phyloP scores from a whole-genome alignment of 1,284 basidiomycete genomes.

The Microbotryum silenes-acaulis region DNA sequence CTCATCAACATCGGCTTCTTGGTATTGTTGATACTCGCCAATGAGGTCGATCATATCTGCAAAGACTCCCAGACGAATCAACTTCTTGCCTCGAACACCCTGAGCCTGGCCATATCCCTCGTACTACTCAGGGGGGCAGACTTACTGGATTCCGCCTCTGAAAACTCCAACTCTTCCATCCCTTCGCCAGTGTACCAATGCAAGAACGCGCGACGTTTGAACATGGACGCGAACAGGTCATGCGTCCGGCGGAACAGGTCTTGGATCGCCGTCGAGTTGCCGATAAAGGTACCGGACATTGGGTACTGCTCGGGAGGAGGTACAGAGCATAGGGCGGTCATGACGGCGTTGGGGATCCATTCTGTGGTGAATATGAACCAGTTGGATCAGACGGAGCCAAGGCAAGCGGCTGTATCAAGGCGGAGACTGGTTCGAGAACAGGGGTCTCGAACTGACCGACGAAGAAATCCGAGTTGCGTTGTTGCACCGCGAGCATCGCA shows the following conservation, averaged over 20 bases:
- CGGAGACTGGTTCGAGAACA: neutral
- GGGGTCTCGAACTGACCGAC: slow-evolving; percentile 51
- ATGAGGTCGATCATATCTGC: slow-evolving; percentile 26
- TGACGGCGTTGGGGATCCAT: slow-evolving; percentile 62
- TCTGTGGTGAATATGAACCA: slow-evolving; percentile 28
- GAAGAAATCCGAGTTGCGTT: slow-evolving; percentile 88
- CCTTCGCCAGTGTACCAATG: slow-evolving; percentile 90
- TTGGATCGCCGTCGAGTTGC: slow-evolving; percentile 59
- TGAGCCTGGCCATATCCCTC: neutral
- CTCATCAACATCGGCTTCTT: slow-evolving; percentile 17
- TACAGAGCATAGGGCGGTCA: slow-evolving; percentile 47
- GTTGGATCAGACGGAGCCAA: slow-evolving; percentile 33
- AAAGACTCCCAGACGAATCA: too few species aligned
- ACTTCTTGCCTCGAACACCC: too few species aligned
- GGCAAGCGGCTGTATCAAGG: slow-evolving; percentile 32
- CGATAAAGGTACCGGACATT: slow-evolving; percentile 65
- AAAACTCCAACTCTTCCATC: slow-evolving; percentile 80
- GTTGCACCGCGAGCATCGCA: slow-evolving; percentile 31
- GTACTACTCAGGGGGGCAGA: neutral
- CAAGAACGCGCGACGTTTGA: slow-evolving; percentile 72
- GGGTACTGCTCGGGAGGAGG: slow-evolving; percentile 63
- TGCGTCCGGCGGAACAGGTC: slow-evolving; percentile 80
- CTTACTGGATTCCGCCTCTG: slow-evolving; percentile 51
- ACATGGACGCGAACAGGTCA: slow-evolving; percentile 70
- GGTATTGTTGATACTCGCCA: slow-evolving; percentile 32